Percentiles rank a stretch among this genome's conserved stretches.
These are phyloP conservation scores for Chrysopogon serrulatus DNA, from an alignment of 176 grass and related monocot genomes.

Conservation along the genomic window DNA sequence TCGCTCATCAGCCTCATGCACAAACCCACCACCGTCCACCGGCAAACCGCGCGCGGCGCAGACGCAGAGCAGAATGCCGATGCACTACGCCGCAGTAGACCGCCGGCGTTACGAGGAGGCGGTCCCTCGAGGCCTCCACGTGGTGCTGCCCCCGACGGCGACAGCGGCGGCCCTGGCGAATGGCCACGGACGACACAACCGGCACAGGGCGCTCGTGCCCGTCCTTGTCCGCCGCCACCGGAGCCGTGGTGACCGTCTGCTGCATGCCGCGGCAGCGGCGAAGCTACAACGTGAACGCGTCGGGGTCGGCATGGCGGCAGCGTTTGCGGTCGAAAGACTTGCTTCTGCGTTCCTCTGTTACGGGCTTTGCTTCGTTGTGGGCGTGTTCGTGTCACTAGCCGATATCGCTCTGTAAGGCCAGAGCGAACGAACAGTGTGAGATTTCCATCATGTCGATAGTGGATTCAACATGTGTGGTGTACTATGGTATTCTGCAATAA, in stretches of 20 bases:
- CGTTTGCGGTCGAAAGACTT: not conserved
- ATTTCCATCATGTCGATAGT: not conserved
- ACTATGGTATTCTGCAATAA: not conserved
- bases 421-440: not conserved
- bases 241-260: not conserved
- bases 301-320: too few species aligned
- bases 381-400: not conserved
- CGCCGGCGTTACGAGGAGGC: slow-evolving; percentile 3
- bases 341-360: not conserved
- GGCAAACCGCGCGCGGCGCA: not conserved
- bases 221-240: not conserved
- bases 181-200: not conserved
- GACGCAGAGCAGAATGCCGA: not conserved
- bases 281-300: too few species aligned
- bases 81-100: not conserved
- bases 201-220: not conserved
- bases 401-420: not conserved
- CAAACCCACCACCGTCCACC: too few species aligned
- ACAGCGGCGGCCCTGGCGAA: not conserved
- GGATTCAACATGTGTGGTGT: not conserved
- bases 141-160: not conserved
- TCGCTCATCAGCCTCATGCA: not conserved
- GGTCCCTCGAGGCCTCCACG: not conserved
- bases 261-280: not conserved
- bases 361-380: not conserved